phyloP scores from a whole-genome alignment of 345 rosid species.

The Cardiospermum halicacabum region DNA sequence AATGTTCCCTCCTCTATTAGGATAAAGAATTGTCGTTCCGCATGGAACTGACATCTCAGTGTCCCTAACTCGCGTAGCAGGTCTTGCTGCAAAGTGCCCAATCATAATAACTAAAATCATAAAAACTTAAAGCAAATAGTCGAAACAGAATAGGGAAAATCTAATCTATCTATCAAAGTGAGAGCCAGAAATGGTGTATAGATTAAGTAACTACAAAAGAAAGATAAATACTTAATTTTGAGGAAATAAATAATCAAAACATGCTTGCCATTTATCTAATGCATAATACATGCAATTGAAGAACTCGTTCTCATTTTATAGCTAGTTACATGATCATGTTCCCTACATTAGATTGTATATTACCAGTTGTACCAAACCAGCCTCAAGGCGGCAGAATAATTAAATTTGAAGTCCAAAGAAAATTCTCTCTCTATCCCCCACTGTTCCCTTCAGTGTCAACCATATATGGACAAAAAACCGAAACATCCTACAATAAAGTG shows the following conservation, averaged over 20 bases:
- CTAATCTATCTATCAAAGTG: not conserved
- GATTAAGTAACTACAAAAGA: not conserved
- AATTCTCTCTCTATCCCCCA: not conserved
- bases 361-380: not conserved
- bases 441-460: not conserved
- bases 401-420: not conserved
- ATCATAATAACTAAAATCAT: too few relatives aligned
- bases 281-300: not conserved
- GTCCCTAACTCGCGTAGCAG: slow-evolving; percentile 68
- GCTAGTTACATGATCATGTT: not conserved
- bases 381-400: not conserved
- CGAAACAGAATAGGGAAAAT: not conserved
- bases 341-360: not conserved
- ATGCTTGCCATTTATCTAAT: not conserved
- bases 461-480: not conserved
- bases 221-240: not conserved
- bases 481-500: not conserved
- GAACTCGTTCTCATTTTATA: not conserved
- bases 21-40: slow-evolving; percentile 62
- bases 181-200: not conserved
- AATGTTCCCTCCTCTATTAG: slow-evolving; percentile 74
- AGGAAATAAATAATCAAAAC: not conserved
- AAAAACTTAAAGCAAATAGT: not conserved
- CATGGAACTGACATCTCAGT: slow-evolving; percentile 60
- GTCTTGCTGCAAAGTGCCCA: slow-evolving; percentile 58